Conservation (phyloP, 345 rosid genomes). For the Luvunga scandens region DNA sequence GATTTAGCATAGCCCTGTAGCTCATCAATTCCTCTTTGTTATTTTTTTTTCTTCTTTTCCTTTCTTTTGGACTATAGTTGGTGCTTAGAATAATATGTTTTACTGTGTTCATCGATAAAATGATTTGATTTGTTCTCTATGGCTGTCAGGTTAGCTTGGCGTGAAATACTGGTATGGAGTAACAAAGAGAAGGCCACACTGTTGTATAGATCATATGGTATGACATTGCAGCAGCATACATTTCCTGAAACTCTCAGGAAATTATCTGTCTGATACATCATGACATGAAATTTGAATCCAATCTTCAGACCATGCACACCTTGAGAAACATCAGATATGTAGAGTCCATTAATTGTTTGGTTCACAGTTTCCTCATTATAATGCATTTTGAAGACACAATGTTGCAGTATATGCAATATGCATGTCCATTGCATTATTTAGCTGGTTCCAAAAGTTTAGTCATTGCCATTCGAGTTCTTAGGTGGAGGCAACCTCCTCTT, state of each 20-base stretch:
- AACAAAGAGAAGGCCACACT: background rate
- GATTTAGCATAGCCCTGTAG: conserved; percentile 10
- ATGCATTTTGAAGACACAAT: background rate
- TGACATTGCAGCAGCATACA: background rate
- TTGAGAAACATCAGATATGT: background rate
- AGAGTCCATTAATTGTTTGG: background rate
- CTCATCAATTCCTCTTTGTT: background rate
- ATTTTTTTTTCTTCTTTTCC: background rate
- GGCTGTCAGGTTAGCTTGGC: background rate
- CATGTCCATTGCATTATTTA: conserved; percentile 30
- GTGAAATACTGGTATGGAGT: background rate
- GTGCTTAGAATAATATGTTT: conserved; percentile 7
- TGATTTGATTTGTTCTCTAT: conserved; percentile 6
- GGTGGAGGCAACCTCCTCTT: conserved; percentile 52
- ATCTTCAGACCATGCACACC: background rate
- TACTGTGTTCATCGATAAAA: background rate
- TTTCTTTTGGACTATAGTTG: conserved; percentile 1
- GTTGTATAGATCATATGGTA: background rate
- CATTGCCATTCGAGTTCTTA: conserved; percentile 29
- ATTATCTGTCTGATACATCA: background rate
- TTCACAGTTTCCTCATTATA: background rate
- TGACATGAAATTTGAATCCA: background rate
- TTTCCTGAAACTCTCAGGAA: background rate
- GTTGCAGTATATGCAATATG: conserved; percentile 1
- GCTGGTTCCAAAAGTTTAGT: conserved; percentile 30